A percentile compares a stretch with the other conserved stretches of the same genome.
Evolutionary conservation across 2,329 filamentous ascomycete genomes (phyloP).

Genomic region (Fusarium keratoplasticum): DNA sequence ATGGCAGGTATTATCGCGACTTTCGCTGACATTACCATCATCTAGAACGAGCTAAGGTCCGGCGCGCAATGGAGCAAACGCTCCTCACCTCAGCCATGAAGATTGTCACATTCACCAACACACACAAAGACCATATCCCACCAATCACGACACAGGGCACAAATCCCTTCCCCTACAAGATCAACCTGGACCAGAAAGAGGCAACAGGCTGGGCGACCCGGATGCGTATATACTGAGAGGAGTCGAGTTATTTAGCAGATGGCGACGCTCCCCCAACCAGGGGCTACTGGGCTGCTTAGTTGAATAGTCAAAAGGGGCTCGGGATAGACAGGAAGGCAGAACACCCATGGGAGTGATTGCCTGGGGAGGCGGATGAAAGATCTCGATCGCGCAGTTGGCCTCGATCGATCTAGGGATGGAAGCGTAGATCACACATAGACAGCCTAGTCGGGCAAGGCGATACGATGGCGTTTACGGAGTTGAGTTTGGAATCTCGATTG

Average conservation of each 20-base stretch:
- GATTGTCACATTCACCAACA: conserved; percentile 87
- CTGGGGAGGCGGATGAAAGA: neutral
- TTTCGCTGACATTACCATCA: neutral
- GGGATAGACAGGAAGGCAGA: neutral
- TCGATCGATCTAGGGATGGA: neutral
- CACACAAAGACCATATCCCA: conserved; percentile 94
- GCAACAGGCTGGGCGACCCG: conserved; percentile 79
- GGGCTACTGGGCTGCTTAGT: neutral
- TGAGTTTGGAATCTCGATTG: conserved; percentile 15
- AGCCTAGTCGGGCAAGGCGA: conserved; percentile 6
- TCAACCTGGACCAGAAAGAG: conserved; percentile 85
- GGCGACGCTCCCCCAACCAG: neutral
- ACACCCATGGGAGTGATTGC: neutral
- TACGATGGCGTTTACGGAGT: conserved; percentile 32
- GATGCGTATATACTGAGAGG: conserved; percentile 76
- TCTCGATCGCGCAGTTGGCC: neutral
- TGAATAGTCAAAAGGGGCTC: neutral
- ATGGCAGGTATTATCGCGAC: neutral
- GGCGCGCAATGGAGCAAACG: conserved; percentile 90
- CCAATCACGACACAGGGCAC: conserved; percentile 94
- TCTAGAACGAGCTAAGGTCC: conserved; percentile 86
- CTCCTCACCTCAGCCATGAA: conserved; percentile 89
- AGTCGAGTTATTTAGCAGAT: neutral
- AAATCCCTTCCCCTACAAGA: conserved; percentile 96
- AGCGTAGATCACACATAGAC: conserved; percentile 8